Percentiles rank a stretch among this genome's conserved stretches.
Conservation (phyloP, 768 basidiomycete species). For the Termitomyces sp. region DNA sequence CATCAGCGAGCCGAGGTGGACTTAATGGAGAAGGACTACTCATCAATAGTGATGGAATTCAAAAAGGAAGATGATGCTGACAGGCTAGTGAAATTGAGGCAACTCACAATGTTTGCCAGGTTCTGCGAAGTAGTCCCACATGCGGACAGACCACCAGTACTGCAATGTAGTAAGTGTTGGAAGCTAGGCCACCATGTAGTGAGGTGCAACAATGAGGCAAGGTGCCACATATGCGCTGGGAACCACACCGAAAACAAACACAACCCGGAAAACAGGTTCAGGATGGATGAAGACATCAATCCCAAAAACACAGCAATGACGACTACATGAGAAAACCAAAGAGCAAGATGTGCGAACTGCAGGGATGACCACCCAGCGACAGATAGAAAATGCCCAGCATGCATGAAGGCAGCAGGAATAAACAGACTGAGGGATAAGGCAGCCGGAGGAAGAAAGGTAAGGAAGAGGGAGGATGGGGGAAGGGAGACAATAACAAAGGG, state of each 20-base stretch:
- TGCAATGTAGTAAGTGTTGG: constrained; percentile 12
- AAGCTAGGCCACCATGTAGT: constrained; percentile 1
- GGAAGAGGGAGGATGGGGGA: too few relatives aligned
- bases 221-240: not conserved
- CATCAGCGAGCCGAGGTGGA: too few relatives aligned
- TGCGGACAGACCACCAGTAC: too few relatives aligned
- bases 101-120: not conserved
- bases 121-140: not conserved
- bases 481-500: too few relatives aligned
- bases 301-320: not conserved
- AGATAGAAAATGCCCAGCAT: not conserved
- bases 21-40: too few relatives aligned
- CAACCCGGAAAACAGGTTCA: not conserved
- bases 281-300: not conserved
- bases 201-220: not conserved
- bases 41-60: too few relatives aligned
- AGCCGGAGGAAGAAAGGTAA: too few relatives aligned
- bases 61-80: not conserved
- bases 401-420: too few relatives aligned
- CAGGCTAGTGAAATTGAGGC: not conserved
- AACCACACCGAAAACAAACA: not conserved
- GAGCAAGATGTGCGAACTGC: not conserved
- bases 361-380: not conserved
- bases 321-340: not conserved
- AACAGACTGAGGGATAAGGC: too few relatives aligned